Evolutionary conservation across 805 yeast genomes (phyloP).

Genomic region (Tetrapisispora taiwanensis): DNA sequence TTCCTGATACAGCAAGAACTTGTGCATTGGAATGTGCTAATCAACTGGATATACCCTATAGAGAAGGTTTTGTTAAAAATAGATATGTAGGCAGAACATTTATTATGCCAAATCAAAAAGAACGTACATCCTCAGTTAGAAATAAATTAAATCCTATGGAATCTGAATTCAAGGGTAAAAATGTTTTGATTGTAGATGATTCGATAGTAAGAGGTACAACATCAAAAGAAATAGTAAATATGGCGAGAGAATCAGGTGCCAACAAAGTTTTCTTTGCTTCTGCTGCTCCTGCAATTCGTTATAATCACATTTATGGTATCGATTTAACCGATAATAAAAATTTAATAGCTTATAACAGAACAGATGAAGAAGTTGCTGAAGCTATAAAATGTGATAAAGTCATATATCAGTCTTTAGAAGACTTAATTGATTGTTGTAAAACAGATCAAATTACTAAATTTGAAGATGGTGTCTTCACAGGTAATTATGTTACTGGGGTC

Average conservation of each 20-base stretch:
- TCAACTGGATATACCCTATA: conserved; percentile 65
- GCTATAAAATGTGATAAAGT: conserved; percentile 86
- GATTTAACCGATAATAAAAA: conserved; percentile 94
- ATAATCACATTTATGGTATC: conserved; percentile 93
- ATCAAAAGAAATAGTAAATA: conserved; percentile 86
- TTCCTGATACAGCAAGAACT: conserved; percentile 96
- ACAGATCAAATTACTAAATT: conserved; percentile 41
- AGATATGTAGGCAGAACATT: conserved; percentile 96
- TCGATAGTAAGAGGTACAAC: conserved; percentile 98
- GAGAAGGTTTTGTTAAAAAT: conserved; percentile 96
- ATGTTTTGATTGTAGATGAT: conserved; percentile 88
- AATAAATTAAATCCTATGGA: conserved; percentile 95
- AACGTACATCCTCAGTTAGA: conserved; percentile 87
- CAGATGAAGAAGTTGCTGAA: conserved; percentile 63
- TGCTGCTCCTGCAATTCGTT: conserved; percentile 96
- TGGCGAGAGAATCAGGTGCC: conserved; percentile 99
- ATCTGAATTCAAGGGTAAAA: conserved; percentile 74
- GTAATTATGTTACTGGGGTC: conserved; percentile 87
- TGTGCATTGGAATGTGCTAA: conserved; percentile 90
- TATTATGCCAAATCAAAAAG: conserved; percentile 96
- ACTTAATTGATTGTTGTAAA: conserved; percentile 70
- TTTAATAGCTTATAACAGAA: conserved; percentile 74
- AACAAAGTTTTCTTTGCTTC: conserved; percentile 90
- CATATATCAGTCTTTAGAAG: conserved; percentile 77
- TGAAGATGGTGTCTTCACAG: conserved; percentile 96